phyloP scores from a whole-genome alignment of 495 filamentous ascomycete species.

The Trichoderma asperelloides region DNA sequence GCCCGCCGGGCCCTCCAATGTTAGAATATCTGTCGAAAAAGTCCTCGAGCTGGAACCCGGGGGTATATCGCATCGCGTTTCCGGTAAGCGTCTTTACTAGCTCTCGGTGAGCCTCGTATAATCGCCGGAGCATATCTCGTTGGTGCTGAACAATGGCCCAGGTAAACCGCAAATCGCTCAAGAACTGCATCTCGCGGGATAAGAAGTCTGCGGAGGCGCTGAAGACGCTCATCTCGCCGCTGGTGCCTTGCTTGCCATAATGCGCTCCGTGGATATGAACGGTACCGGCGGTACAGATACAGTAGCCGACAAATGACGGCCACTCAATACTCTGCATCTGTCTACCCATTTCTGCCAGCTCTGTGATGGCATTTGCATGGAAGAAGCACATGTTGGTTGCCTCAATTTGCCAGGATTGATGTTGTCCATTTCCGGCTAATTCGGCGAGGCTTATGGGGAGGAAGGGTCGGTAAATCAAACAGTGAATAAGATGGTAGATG shows the following conservation, averaged over 20 bases:
- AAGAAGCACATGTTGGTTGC: conserved; percentile 79
- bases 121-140: conserved; percentile 62
- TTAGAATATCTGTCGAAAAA: conserved; percentile 72
- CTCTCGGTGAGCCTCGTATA: conserved; percentile 64
- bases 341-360: conserved; percentile 69
- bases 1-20: conserved; percentile 30
- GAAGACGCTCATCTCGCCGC: conserved; percentile 46
- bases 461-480: conserved; percentile 76
- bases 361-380: conserved; percentile 78
- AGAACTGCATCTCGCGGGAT: conserved; percentile 66
- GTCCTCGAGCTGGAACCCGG: conserved; percentile 75
- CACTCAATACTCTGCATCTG: conserved; percentile 60
- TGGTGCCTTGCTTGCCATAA: conserved; percentile 55
- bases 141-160: conserved; percentile 78
- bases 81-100: conserved; percentile 61
- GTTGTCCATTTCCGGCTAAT: conserved; percentile 66
- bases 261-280: conserved; percentile 79
- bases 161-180: conserved; percentile 58
- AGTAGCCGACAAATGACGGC: conserved; percentile 76
- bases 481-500: conserved; percentile 77
- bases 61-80: conserved; percentile 51
- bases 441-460: conserved; percentile 75
- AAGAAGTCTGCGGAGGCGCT: conserved; percentile 58
- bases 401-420: conserved; percentile 86
- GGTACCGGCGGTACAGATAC: conserved; percentile 71